Evolutionary conservation across 495 filamentous ascomycete genomes (phyloP).

Genomic region (Talaromyces ruber): DNA sequence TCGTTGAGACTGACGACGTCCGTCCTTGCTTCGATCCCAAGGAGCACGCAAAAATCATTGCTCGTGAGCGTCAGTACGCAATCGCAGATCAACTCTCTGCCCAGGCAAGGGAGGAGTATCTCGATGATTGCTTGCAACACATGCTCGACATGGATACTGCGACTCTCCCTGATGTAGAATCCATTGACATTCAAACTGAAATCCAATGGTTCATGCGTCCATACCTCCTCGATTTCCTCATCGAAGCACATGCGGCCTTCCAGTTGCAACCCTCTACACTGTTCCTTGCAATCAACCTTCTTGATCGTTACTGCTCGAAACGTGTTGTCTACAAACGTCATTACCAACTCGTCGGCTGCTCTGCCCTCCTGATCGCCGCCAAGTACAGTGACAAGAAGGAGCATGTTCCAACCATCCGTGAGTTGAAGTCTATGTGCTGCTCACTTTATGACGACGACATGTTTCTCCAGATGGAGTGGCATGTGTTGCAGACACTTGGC

Average conservation of each 20-base stretch:
- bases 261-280: constrained; percentile 88
- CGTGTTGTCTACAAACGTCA: constrained; percentile 99
- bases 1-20: constrained; percentile 74
- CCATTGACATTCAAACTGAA: constrained; percentile 97
- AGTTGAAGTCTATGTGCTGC: constrained; percentile 98
- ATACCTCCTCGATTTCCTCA: constrained; percentile 95
- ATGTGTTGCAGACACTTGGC: constrained; percentile 93
- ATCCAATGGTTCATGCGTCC: constrained; percentile 99
- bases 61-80: constrained; percentile 67
- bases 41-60: constrained; percentile 65
- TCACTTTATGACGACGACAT: constrained; percentile 97
- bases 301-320: constrained; percentile 95
- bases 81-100: constrained; percentile 83
- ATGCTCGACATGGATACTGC: constrained; percentile 94
- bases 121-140: constrained; percentile 84
- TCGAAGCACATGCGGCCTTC: constrained; percentile 94
- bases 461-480: constrained; percentile 99
- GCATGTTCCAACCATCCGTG: constrained; percentile 85
- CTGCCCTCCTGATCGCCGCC: constrained; percentile 89
- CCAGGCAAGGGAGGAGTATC: constrained; percentile 75
- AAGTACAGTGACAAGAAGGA: constrained; percentile 99
- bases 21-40: constrained; percentile 34
- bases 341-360: constrained; percentile 96
- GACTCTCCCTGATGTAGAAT: constrained; percentile 89
- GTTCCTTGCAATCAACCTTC: constrained; percentile 91